A percentile compares a stretch with the other conserved stretches of the same genome.
Evolutionary conservation across 495 filamentous ascomycete genomes (phyloP).

Genomic region (Aspergillus ostianus): DNA sequence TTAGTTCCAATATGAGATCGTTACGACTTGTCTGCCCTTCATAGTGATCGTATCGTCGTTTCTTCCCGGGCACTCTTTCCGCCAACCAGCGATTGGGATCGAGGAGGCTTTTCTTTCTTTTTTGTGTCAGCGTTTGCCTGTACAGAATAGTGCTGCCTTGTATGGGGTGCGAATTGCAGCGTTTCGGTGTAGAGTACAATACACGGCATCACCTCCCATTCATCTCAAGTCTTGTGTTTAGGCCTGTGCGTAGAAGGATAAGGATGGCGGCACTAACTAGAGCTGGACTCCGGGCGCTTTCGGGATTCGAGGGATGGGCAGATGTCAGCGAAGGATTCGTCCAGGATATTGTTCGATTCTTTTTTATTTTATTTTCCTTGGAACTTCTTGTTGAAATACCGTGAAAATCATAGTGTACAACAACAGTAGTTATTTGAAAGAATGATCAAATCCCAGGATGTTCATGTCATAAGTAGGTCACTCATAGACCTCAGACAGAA

Average conservation of each 20-base stretch:
- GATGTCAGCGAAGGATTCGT: background rate
- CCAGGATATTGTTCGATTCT: background rate
- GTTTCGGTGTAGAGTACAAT: slow-evolving; percentile 26
- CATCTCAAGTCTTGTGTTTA: background rate
- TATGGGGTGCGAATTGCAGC: slow-evolving; percentile 16
- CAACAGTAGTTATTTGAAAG: no score
- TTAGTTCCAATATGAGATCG: slow-evolving; percentile 47
- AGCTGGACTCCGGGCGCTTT: background rate
- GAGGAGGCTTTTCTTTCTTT: slow-evolving; percentile 11
- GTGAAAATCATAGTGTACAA: no score
- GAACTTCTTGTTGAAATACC: no score
- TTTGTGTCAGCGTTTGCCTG: slow-evolving; percentile 28
- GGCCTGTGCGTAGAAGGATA: slow-evolving; percentile 1
- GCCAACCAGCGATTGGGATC: slow-evolving; percentile 14
- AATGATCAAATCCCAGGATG: no score
- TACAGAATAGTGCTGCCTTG: slow-evolving; percentile 30
- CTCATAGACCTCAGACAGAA: no score
- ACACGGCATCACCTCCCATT: slow-evolving; percentile 20
- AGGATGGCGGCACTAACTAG: background rate
- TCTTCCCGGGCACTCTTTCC: no score
- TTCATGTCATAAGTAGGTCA: no score
- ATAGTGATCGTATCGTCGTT: slow-evolving; percentile 20
- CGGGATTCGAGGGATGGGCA: background rate
- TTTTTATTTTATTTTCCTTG: no score
- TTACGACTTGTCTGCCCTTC: slow-evolving; percentile 35